Conservation (phyloP, 495 filamentous ascomycete genomes). For the Penicillium subrubescens region DNA sequence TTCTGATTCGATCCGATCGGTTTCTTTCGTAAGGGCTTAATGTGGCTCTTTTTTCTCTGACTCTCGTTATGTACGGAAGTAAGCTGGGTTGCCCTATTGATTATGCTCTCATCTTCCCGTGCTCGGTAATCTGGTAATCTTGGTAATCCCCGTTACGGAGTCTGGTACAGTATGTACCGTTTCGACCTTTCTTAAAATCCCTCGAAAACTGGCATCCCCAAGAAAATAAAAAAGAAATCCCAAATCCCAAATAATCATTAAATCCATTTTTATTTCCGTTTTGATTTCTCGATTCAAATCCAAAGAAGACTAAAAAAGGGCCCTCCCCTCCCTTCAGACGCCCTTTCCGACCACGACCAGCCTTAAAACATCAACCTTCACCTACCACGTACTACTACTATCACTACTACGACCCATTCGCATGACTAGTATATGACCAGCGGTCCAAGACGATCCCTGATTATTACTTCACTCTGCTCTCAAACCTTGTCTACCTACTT, state of each 20-base stretch:
- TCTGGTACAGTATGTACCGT: neutral
- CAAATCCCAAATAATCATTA: constrained; percentile 1
- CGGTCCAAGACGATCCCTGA: neutral
- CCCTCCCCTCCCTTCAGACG: constrained; percentile 5
- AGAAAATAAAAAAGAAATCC: constrained; percentile 6
- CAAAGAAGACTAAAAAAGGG: constrained; percentile 17
- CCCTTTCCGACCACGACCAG: neutral
- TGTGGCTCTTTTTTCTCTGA: neutral
- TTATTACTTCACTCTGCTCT: constrained; percentile 10
- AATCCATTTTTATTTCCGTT: neutral
- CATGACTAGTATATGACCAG: constrained; percentile 27
- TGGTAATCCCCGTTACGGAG: neutral
- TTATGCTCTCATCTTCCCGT: neutral
- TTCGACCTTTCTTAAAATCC: constrained; percentile 8
- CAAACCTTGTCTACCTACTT: constrained; percentile 1
- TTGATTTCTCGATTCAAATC: constrained; percentile 11
- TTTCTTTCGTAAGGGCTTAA: neutral
- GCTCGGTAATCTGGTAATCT: neutral
- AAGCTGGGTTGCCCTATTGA: neutral
- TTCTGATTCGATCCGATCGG: constrained; percentile 31
- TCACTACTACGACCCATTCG: neutral
- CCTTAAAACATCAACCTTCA: neutral
- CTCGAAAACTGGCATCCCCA: constrained; percentile 8
- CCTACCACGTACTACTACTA: neutral
- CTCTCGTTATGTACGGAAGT: neutral